A percentile compares a stretch with the other conserved stretches of the same genome.
Evolutionary conservation across 1,284 basidiomycete genomes (phyloP).

Genomic region (Mrakiaceae sp.): DNA sequence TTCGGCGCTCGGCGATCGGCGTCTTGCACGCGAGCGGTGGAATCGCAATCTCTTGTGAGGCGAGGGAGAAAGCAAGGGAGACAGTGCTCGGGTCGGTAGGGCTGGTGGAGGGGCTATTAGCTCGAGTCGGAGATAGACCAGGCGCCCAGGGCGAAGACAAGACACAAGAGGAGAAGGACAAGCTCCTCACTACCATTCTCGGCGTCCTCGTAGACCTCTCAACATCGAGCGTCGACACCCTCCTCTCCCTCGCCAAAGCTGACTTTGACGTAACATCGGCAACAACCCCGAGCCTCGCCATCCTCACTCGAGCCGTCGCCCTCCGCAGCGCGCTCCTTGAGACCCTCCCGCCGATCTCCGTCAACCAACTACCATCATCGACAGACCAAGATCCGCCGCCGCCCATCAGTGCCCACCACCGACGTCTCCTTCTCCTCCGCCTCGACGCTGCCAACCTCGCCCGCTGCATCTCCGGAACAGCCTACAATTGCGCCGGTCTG

Average conservation of each 20-base stretch:
- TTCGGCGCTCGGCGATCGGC: neutral
- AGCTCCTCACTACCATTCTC: too few species aligned
- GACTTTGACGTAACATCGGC: neutral
- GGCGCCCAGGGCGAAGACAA: too few species aligned
- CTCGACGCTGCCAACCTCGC: constrained; percentile 16
- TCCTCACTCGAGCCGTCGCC: constrained; percentile 1
- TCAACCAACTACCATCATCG: constrained; percentile 7
- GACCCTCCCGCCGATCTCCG: neutral
- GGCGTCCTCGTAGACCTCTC: constrained; percentile 18
- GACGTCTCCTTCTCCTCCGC: neutral
- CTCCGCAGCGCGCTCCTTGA: neutral
- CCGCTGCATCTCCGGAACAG: constrained; percentile 27
- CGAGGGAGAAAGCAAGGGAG: neutral
- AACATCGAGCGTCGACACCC: constrained; percentile 23
- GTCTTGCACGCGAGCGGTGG: neutral
- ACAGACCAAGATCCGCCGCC: constrained; percentile 7
- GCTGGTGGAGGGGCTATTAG: constrained; percentile 7
- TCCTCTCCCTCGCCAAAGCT: constrained; percentile 23
- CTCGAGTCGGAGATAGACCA: too few species aligned
- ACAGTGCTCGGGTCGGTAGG: constrained; percentile 3
- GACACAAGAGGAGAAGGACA: too few species aligned
- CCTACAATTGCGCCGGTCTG: constrained; percentile 33
- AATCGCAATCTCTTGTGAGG: neutral
- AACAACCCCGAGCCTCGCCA: constrained; percentile 11
- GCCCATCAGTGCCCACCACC: constrained; percentile 6